These are phyloP conservation scores for Astrothelium macrocarpum DNA, from an alignment of 495 filamentous ascomycete species.

Conservation along the genomic window DNA sequence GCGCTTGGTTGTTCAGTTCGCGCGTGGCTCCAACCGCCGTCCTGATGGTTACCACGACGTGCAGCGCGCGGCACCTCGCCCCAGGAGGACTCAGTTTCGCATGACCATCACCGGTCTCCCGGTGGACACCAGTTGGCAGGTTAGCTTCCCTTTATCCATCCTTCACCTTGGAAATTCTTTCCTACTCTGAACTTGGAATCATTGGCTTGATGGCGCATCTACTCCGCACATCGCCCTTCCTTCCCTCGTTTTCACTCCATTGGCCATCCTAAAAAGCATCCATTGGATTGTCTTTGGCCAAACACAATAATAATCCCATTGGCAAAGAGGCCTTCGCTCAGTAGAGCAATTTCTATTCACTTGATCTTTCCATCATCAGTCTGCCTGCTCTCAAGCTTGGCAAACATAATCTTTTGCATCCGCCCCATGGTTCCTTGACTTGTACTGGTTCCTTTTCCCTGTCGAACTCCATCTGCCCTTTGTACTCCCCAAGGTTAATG, in stretches of 20 bases:
- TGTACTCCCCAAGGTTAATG: conserved; percentile 35
- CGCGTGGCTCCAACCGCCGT: conserved; percentile 74
- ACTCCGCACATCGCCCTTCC: background rate
- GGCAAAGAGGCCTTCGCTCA: background rate
- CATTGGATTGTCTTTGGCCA: too few species aligned
- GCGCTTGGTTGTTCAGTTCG: conserved; percentile 94
- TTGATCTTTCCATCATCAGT: too few species aligned
- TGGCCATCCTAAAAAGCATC: too few species aligned
- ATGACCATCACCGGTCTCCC: conserved; percentile 98
- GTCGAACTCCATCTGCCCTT: background rate
- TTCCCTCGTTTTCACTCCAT: background rate
- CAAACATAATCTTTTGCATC: conserved; percentile 8
- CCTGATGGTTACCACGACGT: conserved; percentile 63
- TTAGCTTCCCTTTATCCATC: conserved; percentile 51
- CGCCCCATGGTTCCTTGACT: background rate
- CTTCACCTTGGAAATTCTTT: conserved; percentile 21
- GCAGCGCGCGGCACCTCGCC: conserved; percentile 78
- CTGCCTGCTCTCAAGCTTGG: background rate
- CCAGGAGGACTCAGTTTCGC: conserved; percentile 84
- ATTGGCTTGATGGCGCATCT: background rate
- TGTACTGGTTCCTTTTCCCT: background rate
- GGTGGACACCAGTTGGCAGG: conserved; percentile 99
- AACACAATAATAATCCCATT: too few species aligned
- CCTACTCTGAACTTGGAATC: conserved; percentile 30
- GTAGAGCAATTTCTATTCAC: background rate